A percentile compares a stretch with the other conserved stretches of the same genome.
phyloP scores from a whole-genome alignment of 2,329 filamentous ascomycete species.

The Mycogone perniciosa region DNA sequence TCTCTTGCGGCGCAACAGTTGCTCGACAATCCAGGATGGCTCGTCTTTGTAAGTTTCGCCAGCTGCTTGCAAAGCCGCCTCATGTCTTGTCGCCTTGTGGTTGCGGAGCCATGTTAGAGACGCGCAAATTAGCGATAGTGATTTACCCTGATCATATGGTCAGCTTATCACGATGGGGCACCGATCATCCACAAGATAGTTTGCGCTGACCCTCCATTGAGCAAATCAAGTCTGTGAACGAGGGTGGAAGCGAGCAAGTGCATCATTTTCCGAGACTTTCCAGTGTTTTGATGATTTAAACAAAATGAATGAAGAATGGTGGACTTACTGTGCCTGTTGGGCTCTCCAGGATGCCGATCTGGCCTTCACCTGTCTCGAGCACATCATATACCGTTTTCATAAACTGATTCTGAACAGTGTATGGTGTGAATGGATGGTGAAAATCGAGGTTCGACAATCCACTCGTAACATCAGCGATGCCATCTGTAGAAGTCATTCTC shows the following conservation, averaged over 20 bases:
- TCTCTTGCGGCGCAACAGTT: slow-evolving; percentile 62
- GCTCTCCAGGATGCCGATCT: slow-evolving; percentile 84
- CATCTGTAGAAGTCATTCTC: slow-evolving; percentile 12
- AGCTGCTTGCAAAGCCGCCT: slow-evolving; percentile 41
- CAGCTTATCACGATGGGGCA: not conserved
- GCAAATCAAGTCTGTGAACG: too few species aligned
- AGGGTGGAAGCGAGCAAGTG: too few species aligned
- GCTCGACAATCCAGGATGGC: slow-evolving; percentile 78
- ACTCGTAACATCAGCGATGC: slow-evolving; percentile 16
- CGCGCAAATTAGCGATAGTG: slow-evolving; percentile 82
- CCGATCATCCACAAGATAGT: too few species aligned
- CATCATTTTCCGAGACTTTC: too few species aligned
- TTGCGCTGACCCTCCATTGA: too few species aligned
- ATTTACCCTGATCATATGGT: slow-evolving; percentile 62
- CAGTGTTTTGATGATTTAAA: not conserved
- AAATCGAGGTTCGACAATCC: slow-evolving; percentile 50
- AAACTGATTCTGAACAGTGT: slow-evolving; percentile 80
- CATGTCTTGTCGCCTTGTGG: slow-evolving; percentile 60
- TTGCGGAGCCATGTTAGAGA: slow-evolving; percentile 87
- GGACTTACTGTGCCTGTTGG: slow-evolving; percentile 68
- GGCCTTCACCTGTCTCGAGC: slow-evolving; percentile 62
- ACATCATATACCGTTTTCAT: slow-evolving; percentile 79
- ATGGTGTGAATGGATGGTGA: slow-evolving; percentile 81
- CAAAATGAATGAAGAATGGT: not conserved
- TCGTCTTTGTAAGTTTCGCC: slow-evolving; percentile 54